These are phyloP conservation scores for Fistulina hepatica DNA, from an alignment of 1,284 basidiomycete species.

Conservation along the genomic window DNA sequence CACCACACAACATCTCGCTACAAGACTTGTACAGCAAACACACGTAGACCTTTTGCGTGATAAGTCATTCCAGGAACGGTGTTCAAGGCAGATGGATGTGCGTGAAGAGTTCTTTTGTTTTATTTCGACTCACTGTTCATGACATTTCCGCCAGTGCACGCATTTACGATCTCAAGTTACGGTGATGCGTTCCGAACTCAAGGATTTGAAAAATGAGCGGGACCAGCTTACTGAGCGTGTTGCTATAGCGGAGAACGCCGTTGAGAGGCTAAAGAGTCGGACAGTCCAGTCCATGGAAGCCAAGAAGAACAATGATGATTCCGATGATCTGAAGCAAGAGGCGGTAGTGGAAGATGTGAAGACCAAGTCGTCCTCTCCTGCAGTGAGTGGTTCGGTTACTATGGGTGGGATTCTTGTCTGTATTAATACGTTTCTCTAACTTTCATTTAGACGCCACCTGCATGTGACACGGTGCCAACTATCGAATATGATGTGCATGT, in stretches of 20 bases:
- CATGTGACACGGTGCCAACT: constrained; percentile 9
- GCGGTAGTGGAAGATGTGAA: constrained; percentile 37
- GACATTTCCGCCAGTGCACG: constrained; percentile 34
- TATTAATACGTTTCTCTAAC: constrained; percentile 36
- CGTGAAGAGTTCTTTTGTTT: constrained; percentile 8
- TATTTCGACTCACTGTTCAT: constrained; percentile 8
- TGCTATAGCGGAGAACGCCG: constrained; percentile 52
- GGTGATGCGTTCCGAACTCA: constrained; percentile 45
- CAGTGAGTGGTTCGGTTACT: constrained; percentile 59
- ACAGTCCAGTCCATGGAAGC: constrained; percentile 39
- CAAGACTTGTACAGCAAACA: constrained; percentile 40
- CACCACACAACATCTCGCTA: constrained; percentile 49
- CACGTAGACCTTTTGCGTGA: constrained; percentile 23
- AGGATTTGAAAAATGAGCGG: constrained; percentile 43
- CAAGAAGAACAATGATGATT: constrained; percentile 13
- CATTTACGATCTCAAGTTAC: constrained; percentile 51
- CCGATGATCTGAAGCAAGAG: constrained; percentile 21
- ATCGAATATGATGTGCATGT: background rate
- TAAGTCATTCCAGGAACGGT: constrained; percentile 34
- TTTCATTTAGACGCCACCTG: constrained; percentile 26
- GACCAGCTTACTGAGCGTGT: constrained; percentile 50
- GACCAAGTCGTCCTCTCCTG: constrained; percentile 47
- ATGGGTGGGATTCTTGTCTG: constrained; percentile 49
- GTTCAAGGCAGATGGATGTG: constrained; percentile 54
- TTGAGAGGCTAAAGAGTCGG: constrained; percentile 62